Base-by-base conservation (phyloP, 345 rosid genomes). In the Citrus inodora region DNA sequence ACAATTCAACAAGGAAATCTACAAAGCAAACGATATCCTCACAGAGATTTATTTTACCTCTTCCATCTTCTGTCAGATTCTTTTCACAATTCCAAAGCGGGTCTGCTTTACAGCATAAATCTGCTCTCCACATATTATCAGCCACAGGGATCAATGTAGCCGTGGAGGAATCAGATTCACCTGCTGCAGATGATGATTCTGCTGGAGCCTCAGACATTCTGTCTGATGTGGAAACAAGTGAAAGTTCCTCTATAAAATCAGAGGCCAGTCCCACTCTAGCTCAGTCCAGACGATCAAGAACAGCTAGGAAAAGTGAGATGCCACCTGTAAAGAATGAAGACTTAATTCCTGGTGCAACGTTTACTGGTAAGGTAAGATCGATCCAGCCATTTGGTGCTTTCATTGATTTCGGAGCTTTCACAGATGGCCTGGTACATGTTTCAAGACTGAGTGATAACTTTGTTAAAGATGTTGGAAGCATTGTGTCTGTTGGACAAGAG, bases 371-470 rank as follows among this genome's bases (percentile, higher is more conserved):
- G 93, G 94, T 95, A 71, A 86, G 87, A 79, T 92, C 99, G 1
- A 88, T 93, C 75, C 98, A 95, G 83, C 97, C 97, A 69, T 95
- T 95, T 86, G 99, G 97, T 71, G 96, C 99, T 69, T 92, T 95
- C 62, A 86, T 93, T 70, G 90, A 87, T 82, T 89, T 93, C 73
- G 98, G 99, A 79, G 96, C 99, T 53, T 95, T 92, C 85, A 91
- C 97, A 62, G 96, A 93, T 79, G 97, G 99, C 46, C 80, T 93
- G 77, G 98, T 92, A 14, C 99, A 91, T 85, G 99, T 93, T 76
- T 95, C 98, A 69, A 87, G 81, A 84, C 70, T 95, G 87, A 93
- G 97, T 67, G 89, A 90, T 72, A 84, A 78, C 84, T 95, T 88
- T 79, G 95, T 95, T 65, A 90, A 92, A 86, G 99, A 95, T 87